Evolutionary conservation across 768 basidiomycete genomes (phyloP).

Genomic region (Chalciporus sphaerocephalus): DNA sequence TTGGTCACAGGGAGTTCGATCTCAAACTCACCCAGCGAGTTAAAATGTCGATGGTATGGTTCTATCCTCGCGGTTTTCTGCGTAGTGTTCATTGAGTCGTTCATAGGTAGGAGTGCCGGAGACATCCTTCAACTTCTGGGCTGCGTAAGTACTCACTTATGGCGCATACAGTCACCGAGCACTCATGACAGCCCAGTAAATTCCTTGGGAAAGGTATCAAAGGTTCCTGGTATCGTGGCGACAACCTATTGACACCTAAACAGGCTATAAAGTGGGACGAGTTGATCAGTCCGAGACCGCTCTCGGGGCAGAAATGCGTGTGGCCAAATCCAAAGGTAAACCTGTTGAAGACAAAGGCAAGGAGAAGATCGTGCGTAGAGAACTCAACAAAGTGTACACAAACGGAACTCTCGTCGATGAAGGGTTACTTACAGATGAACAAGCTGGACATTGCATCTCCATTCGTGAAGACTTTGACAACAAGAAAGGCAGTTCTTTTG

Average conservation of each 20-base stretch:
- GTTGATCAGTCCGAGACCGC: conserved; percentile 98
- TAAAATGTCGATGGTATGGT: conserved; percentile 94
- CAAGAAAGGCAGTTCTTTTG: conserved; percentile 58
- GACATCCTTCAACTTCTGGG: conserved; percentile 89
- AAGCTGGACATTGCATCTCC: conserved; percentile 92
- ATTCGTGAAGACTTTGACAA: conserved; percentile 56
- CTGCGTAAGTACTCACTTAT: conserved; percentile 53
- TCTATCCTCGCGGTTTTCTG: not conserved
- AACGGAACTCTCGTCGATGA: conserved; percentile 94
- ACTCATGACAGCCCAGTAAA: conserved; percentile 44
- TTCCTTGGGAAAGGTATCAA: conserved; percentile 61
- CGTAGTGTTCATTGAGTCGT: not conserved
- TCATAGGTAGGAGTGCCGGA: conserved; percentile 91
- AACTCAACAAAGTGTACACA: conserved; percentile 93
- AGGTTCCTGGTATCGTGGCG: not conserved
- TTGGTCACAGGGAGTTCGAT: conserved; percentile 93
- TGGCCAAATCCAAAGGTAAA: conserved; percentile 58
- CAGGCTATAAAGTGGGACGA: conserved; percentile 90
- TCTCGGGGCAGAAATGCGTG: conserved; percentile 93
- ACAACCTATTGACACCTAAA: not conserved
- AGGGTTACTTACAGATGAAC: conserved; percentile 83
- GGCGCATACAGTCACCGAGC: conserved; percentile 1
- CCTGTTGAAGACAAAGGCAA: conserved; percentile 48
- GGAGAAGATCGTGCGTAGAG: conserved; percentile 88
- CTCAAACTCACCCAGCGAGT: conserved; percentile 88